Evolutionary conservation across 768 basidiomycete genomes (phyloP).

Genomic region (Russula vinacea): DNA sequence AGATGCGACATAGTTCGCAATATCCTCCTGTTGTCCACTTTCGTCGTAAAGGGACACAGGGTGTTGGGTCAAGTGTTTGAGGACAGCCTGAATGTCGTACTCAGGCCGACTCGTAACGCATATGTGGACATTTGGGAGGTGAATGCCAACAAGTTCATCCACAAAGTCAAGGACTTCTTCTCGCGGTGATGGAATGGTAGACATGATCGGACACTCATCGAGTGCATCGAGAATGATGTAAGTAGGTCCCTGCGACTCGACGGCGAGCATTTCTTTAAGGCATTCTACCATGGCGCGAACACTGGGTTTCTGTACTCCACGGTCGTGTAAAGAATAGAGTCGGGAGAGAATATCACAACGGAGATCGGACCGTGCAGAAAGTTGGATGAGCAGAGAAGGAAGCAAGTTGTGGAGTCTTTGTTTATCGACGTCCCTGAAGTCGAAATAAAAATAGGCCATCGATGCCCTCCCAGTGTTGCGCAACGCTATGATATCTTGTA

Average conservation of each 20-base stretch:
- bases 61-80: neutral
- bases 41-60: neutral
- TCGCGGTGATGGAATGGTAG: neutral
- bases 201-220: neutral
- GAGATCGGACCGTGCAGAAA: neutral
- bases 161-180: neutral
- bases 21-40: neutral
- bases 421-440: neutral
- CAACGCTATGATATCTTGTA: neutral
- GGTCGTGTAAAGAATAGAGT: neutral
- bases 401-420: neutral
- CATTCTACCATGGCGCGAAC: neutral
- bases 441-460: neutral
- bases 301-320: neutral
- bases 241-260: neutral
- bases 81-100: neutral
- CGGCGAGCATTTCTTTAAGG: neutral
- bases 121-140: neutral
- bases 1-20: neutral
- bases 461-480: neutral
- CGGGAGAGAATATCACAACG: neutral
- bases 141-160: neutral
- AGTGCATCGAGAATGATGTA: neutral
- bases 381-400: neutral
- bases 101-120: neutral